phyloP scores from a whole-genome alignment of 2,329 filamentous ascomycete genomes.

The Neonectria magnoliae region DNA sequence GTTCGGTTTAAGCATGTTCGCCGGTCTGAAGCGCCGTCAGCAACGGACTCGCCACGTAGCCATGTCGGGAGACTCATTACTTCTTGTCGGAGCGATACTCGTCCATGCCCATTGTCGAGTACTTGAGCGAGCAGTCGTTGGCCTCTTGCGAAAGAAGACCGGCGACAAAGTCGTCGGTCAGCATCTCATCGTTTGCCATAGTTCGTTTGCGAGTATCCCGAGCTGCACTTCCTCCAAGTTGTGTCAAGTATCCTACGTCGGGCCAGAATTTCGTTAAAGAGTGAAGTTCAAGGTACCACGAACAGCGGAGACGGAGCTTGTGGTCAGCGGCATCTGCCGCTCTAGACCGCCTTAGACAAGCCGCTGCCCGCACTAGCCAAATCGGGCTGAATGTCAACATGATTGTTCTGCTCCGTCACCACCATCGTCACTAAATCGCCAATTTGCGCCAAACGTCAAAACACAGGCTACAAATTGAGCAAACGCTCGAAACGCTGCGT shows the following conservation, averaged over 20 bases:
- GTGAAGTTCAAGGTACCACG: conserved; percentile 3
- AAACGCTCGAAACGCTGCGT: neutral
- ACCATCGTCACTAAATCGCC: conserved; percentile 1
- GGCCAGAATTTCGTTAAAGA: neutral
- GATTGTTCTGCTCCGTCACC: conserved; percentile 12
- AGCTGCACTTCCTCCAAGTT: neutral
- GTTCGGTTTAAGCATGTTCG: conserved; percentile 84
- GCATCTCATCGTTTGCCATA: conserved; percentile 60
- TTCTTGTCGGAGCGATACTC: conserved; percentile 65
- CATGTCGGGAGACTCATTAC: conserved; percentile 48
- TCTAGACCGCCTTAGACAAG: conserved; percentile 32
- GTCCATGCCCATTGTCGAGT: conserved; percentile 78
- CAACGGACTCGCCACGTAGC: conserved; percentile 24
- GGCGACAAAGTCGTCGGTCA: conserved; percentile 83
- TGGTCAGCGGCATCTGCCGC: conserved; percentile 31
- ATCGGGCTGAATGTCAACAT: conserved; percentile 54
- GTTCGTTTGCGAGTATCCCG: neutral
- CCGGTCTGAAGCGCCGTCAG: conserved; percentile 59
- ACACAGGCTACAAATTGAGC: conserved; percentile 1
- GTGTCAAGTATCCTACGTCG: conserved; percentile 2
- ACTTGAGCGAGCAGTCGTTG: conserved; percentile 75
- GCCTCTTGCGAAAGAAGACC: conserved; percentile 84
- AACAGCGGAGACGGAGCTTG: neutral
- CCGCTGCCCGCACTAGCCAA: conserved; percentile 35
- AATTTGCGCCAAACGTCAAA: conserved; percentile 15